Percentiles rank a stretch among this genome's conserved stretches.
Evolutionary conservation across 345 rosid genomes (phyloP).

Genomic region (Rhizophora mangle): DNA sequence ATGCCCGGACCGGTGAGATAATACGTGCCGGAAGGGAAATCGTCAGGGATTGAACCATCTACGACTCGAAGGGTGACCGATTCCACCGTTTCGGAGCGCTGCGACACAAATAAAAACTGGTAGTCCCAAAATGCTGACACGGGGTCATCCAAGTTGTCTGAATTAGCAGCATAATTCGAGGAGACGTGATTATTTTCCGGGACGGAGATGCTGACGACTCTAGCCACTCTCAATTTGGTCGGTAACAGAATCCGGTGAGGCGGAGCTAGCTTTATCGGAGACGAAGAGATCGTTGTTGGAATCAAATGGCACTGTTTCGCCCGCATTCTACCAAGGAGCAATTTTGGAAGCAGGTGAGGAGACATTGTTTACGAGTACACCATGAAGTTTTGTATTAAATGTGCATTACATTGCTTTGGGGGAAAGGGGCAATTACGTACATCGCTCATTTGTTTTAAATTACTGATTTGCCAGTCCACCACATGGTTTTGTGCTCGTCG

Average conservation of each 20-base stretch:
- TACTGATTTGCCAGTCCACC: slow-evolving; percentile 15
- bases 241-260: slow-evolving; percentile 25
- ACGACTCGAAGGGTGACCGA: slow-evolving; percentile 45
- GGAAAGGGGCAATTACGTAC: neutral
- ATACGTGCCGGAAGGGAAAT: slow-evolving; percentile 82
- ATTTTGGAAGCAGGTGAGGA: slow-evolving; percentile 1
- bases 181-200: slow-evolving; percentile 23
- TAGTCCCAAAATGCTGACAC: slow-evolving; percentile 78
- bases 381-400: neutral
- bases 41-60: slow-evolving; percentile 57
- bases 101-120: slow-evolving; percentile 75
- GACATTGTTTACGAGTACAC: neutral
- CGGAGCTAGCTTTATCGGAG: slow-evolving; percentile 27
- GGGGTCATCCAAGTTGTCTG: slow-evolving; percentile 33
- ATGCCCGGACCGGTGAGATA: slow-evolving; percentile 84
- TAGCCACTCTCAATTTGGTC: slow-evolving; percentile 26
- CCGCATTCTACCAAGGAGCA: slow-evolving; percentile 28
- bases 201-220: slow-evolving; percentile 49
- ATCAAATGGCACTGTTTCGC: slow-evolving; percentile 27
- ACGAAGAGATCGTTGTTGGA: slow-evolving; percentile 39
- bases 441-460: neutral
- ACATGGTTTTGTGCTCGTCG: slow-evolving; percentile 1
- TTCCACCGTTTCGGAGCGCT: slow-evolving; percentile 52
- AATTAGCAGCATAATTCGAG: slow-evolving; percentile 8
- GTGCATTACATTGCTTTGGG: neutral